Conservation (phyloP, 169 alveolate genomes). For the Eimeria praecox region DNA sequence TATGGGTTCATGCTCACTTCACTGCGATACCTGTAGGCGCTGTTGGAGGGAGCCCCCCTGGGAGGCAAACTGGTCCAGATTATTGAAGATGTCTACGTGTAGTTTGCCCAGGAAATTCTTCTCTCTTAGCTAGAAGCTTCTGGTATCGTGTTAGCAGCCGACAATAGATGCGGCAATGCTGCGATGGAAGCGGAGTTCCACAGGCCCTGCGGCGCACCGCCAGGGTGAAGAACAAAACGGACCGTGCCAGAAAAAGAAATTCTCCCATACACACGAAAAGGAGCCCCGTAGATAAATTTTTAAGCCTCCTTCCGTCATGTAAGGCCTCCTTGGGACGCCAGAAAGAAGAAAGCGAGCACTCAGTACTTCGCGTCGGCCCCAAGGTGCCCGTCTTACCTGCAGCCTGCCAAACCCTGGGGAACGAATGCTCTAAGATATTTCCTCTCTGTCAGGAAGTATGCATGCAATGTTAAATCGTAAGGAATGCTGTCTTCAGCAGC, state of each 20-base stretch:
- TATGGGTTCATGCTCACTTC: conserved; percentile 67
- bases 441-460: conserved; percentile 21
- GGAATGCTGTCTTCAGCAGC: conserved; percentile 13
- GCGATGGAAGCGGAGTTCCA: conserved; percentile 25
- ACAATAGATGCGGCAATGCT: not conserved
- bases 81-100: not conserved
- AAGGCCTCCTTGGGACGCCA: conserved; percentile 27
- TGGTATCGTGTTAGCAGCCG: not conserved
- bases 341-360: conserved; percentile 7
- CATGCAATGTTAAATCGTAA: not conserved
- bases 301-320: not conserved
- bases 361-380: conserved; percentile 9
- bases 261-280: not conserved
- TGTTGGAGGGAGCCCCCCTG: not conserved
- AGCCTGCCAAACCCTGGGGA: not conserved
- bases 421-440: not conserved
- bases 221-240: not conserved
- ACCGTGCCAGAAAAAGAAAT: not conserved
- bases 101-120: not conserved
- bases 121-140: not conserved
- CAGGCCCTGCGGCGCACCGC: conserved; percentile 41
- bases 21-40: not conserved
- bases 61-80: not conserved
- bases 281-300: not conserved
- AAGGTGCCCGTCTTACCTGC: conserved; percentile 3